Conservation (phyloP, 73 alveolate species). For the Tetrahymena borealis region DNA sequence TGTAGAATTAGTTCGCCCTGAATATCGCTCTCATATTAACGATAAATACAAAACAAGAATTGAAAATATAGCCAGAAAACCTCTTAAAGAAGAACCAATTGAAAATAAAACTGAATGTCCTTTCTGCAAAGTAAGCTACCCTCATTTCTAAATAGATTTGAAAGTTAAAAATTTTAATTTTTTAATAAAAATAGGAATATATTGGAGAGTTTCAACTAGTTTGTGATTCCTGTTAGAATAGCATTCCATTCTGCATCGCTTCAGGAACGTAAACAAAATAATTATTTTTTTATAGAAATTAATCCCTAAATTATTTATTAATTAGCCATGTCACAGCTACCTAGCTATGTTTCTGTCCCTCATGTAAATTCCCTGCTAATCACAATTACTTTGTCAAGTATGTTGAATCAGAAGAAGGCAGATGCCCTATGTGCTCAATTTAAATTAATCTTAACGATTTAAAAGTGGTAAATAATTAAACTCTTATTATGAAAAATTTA, state of each 20-base stretch:
- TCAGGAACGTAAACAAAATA: constrained; percentile 70
- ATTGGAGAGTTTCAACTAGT: constrained; percentile 85
- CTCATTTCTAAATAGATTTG: too few species aligned
- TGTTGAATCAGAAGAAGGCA: constrained; percentile 17
- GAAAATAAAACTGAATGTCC: constrained; percentile 91
- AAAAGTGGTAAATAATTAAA: constrained; percentile 8
- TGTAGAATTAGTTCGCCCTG: constrained; percentile 93
- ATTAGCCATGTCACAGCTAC: constrained; percentile 74
- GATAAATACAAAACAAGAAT: constrained; percentile 83
- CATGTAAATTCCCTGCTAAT: constrained; percentile 84
- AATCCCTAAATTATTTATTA: background rate
- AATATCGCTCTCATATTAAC: constrained; percentile 84
- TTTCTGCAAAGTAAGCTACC: constrained; percentile 61
- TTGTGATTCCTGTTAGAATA: constrained; percentile 90
- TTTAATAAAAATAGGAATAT: constrained; percentile 24
- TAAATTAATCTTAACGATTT: background rate
- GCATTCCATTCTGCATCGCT: constrained; percentile 95
- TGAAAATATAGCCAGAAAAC: constrained; percentile 88
- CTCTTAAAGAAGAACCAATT: constrained; percentile 87
- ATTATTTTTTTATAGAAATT: background rate
- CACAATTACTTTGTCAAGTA: background rate
- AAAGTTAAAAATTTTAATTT: background rate
- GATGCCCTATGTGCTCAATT: constrained; percentile 29
- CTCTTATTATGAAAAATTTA: background rate
- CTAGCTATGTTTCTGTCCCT: constrained; percentile 85